These are phyloP conservation scores for Cladophialophora carrionii DNA, from an alignment of 2,329 filamentous ascomycete genomes.

Conservation along the genomic window DNA sequence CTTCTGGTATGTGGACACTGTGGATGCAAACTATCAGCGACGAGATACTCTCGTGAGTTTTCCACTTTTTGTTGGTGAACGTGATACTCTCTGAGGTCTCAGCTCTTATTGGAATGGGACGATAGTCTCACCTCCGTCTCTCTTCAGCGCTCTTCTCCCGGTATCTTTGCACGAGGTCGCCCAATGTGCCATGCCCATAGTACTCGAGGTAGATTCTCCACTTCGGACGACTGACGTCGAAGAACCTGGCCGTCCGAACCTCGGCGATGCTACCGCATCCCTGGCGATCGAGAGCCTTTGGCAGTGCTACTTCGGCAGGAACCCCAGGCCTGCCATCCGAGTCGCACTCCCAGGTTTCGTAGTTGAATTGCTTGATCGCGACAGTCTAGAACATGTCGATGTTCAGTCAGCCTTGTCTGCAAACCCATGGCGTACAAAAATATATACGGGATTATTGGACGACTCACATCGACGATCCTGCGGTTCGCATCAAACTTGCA, in stretches of 20 bases:
- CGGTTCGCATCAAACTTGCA: slow-evolving; percentile 23
- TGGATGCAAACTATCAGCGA: not conserved
- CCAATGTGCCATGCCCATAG: slow-evolving; percentile 24
- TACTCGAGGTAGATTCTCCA: slow-evolving; percentile 32
- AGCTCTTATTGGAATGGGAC: no score
- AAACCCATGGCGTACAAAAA: not conserved
- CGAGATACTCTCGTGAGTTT: not conserved
- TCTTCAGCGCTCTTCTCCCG: slow-evolving; percentile 4
- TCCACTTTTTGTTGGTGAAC: not conserved
- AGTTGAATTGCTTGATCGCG: slow-evolving; percentile 31
- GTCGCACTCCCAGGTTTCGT: slow-evolving; percentile 19
- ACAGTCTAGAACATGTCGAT: slow-evolving; percentile 13
- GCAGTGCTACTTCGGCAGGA: slow-evolving; percentile 27
- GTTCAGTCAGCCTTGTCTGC: not conserved
- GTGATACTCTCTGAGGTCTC: no score
- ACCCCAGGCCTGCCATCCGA: slow-evolving; percentile 12
- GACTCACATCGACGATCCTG: slow-evolving; percentile 25
- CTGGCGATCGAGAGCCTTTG: slow-evolving; percentile 18
- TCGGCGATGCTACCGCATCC: slow-evolving; percentile 25
- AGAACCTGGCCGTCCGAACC: slow-evolving; percentile 21
- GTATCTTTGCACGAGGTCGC: slow-evolving; percentile 22
- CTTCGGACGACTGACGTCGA: slow-evolving; percentile 9
- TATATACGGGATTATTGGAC: not conserved
- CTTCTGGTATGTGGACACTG: slow-evolving; percentile 30
- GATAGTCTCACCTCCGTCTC: not conserved